A percentile compares a stretch with the other conserved stretches of the same genome.
Conservation (phyloP, 2,329 filamentous ascomycete species). For the Calonectria honghensis region DNA sequence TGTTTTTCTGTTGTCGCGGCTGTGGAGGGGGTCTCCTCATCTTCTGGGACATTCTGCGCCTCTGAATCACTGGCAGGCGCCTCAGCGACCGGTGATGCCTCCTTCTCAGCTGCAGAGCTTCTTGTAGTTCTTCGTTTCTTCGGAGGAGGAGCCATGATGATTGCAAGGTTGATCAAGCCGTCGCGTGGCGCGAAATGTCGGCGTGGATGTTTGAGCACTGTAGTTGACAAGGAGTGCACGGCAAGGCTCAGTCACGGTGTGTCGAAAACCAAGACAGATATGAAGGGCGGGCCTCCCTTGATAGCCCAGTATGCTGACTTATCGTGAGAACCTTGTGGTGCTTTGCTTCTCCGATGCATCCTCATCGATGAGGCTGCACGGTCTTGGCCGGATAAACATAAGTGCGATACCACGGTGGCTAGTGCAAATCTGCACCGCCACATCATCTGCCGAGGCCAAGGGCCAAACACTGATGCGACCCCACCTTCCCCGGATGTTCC, state of each 20-base stretch:
- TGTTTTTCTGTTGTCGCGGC: constrained; percentile 44
- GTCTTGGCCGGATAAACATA: constrained; percentile 26
- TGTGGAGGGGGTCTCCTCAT: constrained; percentile 30
- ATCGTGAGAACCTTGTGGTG: background rate
- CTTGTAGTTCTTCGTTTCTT: constrained; percentile 55
- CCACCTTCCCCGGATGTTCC: constrained; percentile 43
- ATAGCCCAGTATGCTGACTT: background rate
- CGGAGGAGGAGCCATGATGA: constrained; percentile 54
- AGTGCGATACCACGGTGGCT: constrained; percentile 1
- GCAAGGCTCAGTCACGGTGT: background rate
- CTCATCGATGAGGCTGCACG: background rate
- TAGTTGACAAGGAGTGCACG: background rate
- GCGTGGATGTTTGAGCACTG: background rate
- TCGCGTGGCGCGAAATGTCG: background rate
- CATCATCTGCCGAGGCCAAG: constrained; percentile 12
- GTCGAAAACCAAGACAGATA: background rate
- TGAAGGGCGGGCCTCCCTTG: background rate
- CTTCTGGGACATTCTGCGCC: constrained; percentile 9
- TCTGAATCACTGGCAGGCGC: background rate
- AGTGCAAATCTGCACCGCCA: background rate
- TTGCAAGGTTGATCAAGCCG: constrained; percentile 20
- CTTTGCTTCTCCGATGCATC: background rate
- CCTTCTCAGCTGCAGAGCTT: constrained; percentile 6
- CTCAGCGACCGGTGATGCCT: background rate
- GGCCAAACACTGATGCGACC: background rate